Base-by-base conservation (phyloP, 208 protist genomes). In the Trypanosoma vivax region DNA sequence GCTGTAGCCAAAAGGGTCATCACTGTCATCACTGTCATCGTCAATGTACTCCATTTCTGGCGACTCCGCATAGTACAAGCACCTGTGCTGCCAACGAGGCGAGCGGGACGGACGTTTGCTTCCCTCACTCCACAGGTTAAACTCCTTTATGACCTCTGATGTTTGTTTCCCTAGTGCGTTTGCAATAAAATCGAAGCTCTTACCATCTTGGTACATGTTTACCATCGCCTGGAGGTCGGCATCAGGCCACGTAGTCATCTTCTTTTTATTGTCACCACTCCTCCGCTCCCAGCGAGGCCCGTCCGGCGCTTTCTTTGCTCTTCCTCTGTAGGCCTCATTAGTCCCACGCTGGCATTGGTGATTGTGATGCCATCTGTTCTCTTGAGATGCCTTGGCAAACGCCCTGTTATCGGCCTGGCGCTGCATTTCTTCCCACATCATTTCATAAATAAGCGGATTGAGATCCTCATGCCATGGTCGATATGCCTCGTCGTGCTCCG, bases 341-440 rank as follows among this genome's bases (percentile, higher is more conserved):
- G 35, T 48, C 2, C 39, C 5, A 9, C 53, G 37, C 37, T 57
- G 41, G 2, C 30, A 9, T 37, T 60, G 39, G 19, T 66, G 54
- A 9, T 52, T 56, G 13, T 43, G 51, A 13, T 42, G 50, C 23
- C 51, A 45, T 23, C 31, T 46, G 13, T n/a, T 38, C 16, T 18
- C n/a, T 6, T 60, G 34, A 46, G 37, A 50, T 11, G 52, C 49
- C n/a, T 41, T 37, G n/a, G 24, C 38, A 45, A 75, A 76, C 4
- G 31, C 40, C 19, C 75, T 73, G 34, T 65, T 67, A 9, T 81
- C 80, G 24, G 75, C 76, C 50, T 88, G 86, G 0, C 77, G 73
- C 11, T 77, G 71, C 83, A 94, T 90, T 69, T 94, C 83, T 25
- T 91, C 83, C 83, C 87, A 91, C 80, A 94, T 89, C 65, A 91